Evolutionary conservation across 257 asterid genomes (phyloP).

Genomic region (Haberlea rhodopensis): DNA sequence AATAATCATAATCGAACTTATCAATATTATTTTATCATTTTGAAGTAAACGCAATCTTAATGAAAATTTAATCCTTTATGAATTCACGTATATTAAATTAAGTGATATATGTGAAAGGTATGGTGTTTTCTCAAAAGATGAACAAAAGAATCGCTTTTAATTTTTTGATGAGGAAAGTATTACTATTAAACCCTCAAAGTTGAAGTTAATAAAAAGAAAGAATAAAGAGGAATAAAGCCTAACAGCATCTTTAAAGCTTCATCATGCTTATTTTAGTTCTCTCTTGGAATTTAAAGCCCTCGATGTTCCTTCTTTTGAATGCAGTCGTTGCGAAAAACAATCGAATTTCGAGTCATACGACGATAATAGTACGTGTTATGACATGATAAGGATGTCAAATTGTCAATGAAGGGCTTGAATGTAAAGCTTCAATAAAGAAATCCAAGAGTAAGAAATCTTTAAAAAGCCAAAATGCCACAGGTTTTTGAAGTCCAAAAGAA

Average conservation of each 20-base stretch:
- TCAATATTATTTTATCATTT: too few species aligned
- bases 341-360: constrained; percentile 5
- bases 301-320: neutral
- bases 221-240: constrained; percentile 21
- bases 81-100: too few species aligned
- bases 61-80: too few species aligned
- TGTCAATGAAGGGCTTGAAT: neutral
- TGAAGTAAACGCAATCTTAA: too few species aligned
- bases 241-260: constrained; percentile 22
- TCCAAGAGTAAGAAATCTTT: constrained; percentile 22
- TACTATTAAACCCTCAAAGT: constrained; percentile 15
- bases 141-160: neutral
- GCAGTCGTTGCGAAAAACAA: neutral
- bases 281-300: constrained; percentile 6
- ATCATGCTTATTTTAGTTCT: neutral
- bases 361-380: neutral
- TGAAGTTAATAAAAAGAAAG: constrained; percentile 14
- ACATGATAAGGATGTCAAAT: neutral
- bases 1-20: too few species aligned
- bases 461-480: neutral
- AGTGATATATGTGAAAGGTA: neutral
- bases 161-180: neutral
- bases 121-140: neutral
- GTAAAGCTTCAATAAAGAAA: constrained; percentile 4
- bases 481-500: constrained; percentile 14